A percentile compares a stretch with the other conserved stretches of the same genome.
Conservation (phyloP, 129 eudicot genomes). For the Chrysanthemum makinoi region DNA sequence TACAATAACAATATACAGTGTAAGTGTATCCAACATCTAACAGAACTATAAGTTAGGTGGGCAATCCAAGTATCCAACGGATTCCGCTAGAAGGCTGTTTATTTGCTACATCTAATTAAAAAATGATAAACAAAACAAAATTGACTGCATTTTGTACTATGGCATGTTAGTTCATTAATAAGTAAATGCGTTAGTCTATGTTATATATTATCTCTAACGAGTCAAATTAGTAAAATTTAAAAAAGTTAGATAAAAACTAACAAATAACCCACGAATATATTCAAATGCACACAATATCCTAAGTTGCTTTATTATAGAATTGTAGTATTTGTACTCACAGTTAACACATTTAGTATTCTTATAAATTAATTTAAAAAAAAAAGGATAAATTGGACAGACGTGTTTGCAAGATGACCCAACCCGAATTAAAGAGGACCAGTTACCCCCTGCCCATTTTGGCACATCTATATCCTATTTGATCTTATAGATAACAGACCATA, state of each 20-base stretch:
- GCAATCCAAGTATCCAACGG: too few species aligned
- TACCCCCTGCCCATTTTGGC: not conserved
- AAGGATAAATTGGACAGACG: not conserved
- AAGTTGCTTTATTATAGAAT: not conserved
- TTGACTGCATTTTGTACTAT: not conserved
- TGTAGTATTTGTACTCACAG: not conserved
- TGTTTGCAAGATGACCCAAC: not conserved
- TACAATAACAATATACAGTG: slow-evolving; percentile 21
- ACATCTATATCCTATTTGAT: not conserved
- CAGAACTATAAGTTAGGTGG: too few species aligned
- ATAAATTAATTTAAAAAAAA: not conserved
- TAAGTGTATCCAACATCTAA: not conserved
- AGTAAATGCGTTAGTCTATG: not conserved
- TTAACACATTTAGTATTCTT: not conserved
- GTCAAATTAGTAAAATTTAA: too few species aligned
- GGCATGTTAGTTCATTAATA: not conserved
- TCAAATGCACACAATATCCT: not conserved
- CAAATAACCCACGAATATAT: not conserved
- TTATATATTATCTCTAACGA: not conserved
- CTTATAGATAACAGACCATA: not conserved
- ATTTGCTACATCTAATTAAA: too few species aligned
- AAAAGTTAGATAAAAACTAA: not conserved
- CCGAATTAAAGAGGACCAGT: not conserved
- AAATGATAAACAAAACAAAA: too few species aligned
- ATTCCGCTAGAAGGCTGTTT: too few species aligned